phyloP scores from a whole-genome alignment of 1,284 basidiomycete species.

The Sporisorium reilianum region DNA sequence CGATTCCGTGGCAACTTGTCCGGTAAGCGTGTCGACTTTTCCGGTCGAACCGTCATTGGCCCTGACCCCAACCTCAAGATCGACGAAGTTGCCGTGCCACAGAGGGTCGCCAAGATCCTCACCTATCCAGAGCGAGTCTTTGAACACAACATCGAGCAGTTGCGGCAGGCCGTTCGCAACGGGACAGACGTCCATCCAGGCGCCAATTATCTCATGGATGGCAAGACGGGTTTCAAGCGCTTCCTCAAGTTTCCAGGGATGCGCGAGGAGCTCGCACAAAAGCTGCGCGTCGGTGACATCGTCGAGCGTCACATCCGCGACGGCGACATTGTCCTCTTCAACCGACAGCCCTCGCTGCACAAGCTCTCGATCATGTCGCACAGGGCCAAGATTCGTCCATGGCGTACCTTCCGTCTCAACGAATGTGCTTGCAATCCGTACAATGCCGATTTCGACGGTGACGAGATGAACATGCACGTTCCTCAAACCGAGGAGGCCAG shows the following conservation, averaged over 20 bases:
- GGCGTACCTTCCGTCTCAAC: constrained; percentile 96
- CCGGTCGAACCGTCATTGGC: constrained; percentile 96
- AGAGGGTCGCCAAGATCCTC: constrained; percentile 92
- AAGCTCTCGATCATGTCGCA: constrained; percentile 89
- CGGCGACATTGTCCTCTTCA: constrained; percentile 97
- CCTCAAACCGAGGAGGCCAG: constrained; percentile 99
- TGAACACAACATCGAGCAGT: constrained; percentile 84
- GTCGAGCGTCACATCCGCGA: constrained; percentile 95
- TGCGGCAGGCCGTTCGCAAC: constrained; percentile 85
- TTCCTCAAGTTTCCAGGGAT: constrained; percentile 66
- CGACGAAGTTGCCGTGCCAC: constrained; percentile 86
- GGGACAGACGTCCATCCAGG: constrained; percentile 94
- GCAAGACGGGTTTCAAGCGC: constrained; percentile 81
- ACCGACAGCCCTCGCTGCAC: constrained; percentile 98
- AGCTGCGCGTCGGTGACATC: constrained; percentile 83
- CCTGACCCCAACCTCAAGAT: constrained; percentile 98
- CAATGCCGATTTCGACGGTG: constrained; percentile 99
- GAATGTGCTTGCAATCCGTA: constrained; percentile 99
- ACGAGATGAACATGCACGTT: constrained; percentile 99
- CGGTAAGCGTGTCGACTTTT: constrained; percentile 99
- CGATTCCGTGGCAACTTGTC: constrained; percentile 98
- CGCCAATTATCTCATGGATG: constrained; percentile 85
- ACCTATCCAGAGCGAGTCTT: constrained; percentile 98
- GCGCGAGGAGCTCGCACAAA: constrained; percentile 74
- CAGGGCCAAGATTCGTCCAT: constrained; percentile 92